Conservation (phyloP, 352 stramenopile species). For the Phytophthora syringae region DNA sequence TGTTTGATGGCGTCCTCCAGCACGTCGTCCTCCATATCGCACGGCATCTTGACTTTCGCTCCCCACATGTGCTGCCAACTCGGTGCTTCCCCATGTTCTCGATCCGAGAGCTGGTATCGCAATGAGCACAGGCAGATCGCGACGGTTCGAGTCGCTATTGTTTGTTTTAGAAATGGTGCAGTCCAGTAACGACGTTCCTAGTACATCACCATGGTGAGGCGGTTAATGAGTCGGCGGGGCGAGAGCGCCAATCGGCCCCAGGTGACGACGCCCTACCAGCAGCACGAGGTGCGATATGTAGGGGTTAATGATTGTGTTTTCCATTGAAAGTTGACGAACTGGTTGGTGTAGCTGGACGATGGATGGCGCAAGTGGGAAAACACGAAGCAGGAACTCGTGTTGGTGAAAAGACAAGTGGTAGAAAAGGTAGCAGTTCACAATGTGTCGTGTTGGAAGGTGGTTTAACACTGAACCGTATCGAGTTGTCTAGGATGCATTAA, state of each 20-base stretch:
- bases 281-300: conserved; percentile 20
- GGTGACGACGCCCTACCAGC: conserved; percentile 36
- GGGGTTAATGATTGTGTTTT: background rate
- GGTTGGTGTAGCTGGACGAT: conserved; percentile 49
- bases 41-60: conserved; percentile 88
- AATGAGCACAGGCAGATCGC: conserved; percentile 16
- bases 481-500: conserved; percentile 49
- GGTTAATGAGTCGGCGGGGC: conserved; percentile 25
- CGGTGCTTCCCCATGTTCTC: conserved; percentile 69
- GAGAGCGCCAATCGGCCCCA: conserved; percentile 22
- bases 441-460: no score
- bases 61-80: conserved; percentile 91
- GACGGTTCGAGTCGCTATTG: conserved; percentile 25
- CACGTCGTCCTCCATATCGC: conserved; percentile 90
- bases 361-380: conserved; percentile 63
- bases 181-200: conserved; percentile 30
- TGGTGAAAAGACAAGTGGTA: conserved; percentile 47
- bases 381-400: conserved; percentile 56
- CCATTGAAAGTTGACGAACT: background rate
- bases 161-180: conserved; percentile 22
- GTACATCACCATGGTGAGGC: conserved; percentile 17
- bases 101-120: background rate
- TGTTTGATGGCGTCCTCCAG: conserved; percentile 88
- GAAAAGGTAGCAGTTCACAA: conserved; percentile 56
- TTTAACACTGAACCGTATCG: no score